A percentile compares a stretch with the other conserved stretches of the same genome.
phyloP scores from a whole-genome alignment of 345 rosid species.

The Fremontodendron californicum region DNA sequence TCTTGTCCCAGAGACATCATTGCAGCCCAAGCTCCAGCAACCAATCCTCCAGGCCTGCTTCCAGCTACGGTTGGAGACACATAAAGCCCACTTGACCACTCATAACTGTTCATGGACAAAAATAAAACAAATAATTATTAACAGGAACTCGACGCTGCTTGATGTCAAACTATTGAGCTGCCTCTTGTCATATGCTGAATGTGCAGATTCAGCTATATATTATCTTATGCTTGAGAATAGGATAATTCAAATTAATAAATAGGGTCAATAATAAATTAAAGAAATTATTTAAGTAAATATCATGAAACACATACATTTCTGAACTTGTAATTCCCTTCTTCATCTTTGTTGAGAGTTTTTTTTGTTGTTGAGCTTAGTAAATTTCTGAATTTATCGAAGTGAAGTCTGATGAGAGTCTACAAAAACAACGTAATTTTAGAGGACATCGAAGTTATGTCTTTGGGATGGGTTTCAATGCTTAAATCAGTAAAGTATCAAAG shows the following conservation, averaged over 20 bases:
- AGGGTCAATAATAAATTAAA: slow-evolving; percentile 6
- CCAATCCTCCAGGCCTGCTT: slow-evolving; percentile 85
- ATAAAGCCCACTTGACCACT: slow-evolving; percentile 95
- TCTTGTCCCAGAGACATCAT: slow-evolving; percentile 79
- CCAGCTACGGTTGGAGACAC: slow-evolving; percentile 91
- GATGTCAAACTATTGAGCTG: slow-evolving; percentile 91
- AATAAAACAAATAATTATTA: slow-evolving; percentile 32
- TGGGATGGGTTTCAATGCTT: too few species aligned
- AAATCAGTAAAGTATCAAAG: too few species aligned
- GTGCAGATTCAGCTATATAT: slow-evolving; percentile 94
- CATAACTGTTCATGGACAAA: slow-evolving; percentile 52
- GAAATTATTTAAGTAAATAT: slow-evolving; percentile 4
- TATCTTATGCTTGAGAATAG: slow-evolving; percentile 50
- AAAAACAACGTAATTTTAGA: too few species aligned
- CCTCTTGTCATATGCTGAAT: slow-evolving; percentile 97
- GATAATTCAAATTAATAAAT: slow-evolving; percentile 15
- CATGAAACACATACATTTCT: slow-evolving; percentile 56
- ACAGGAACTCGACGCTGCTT: slow-evolving; percentile 92
- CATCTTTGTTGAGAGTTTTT: too few species aligned
- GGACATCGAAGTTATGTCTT: too few species aligned
- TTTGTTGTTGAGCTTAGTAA: too few species aligned
- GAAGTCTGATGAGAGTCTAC: too few species aligned
- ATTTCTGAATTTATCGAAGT: too few species aligned
- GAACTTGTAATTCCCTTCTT: slow-evolving; percentile 83
- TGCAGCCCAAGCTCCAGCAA: slow-evolving; percentile 98